Base-by-base conservation (phyloP, 176 grass and related monocot genomes). In the Leersia perrieri region DNA sequence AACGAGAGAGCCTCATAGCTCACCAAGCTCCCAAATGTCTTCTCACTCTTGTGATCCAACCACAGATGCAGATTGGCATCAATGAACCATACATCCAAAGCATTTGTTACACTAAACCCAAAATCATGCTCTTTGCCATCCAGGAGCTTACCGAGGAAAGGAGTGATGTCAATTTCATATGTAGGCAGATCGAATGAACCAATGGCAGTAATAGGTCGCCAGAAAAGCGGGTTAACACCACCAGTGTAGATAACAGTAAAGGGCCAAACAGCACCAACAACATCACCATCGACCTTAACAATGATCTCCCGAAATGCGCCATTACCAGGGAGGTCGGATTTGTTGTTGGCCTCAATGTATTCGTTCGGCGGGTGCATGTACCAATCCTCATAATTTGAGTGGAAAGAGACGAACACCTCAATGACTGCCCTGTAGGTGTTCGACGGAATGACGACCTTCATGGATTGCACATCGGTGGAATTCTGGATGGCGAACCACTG, bases 401-500 rank as follows among this genome's bases (percentile, higher is more conserved):
- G 92, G 80, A 80, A 88, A 23, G 92, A 94, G 14, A 91, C 86
- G 23, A 89, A 91, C 11, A 94, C 86, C 70, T 91, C 89, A 12
- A 94, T 74, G n/a, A 94, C 83, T 28, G 89, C 92, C 34, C 83
- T 57, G 75, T 94, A 91, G 40, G 86, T 78, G 79, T 94, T 94
- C 35, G 85, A 33, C 13, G 89, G 92, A 74, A 91, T 47, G 83
- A 27, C 22, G 2, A 94, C 63, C 75, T 66, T 76, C 74, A 75
- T 94, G 0, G 68, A 86, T 33, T 85, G 83, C 60, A 64, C 69
- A 72, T 91, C 77, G 3, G 70, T 70, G 63, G 78, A 68, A 6
- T 68, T 82, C 82, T 87, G 63, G 72, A 91, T 60, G 27, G 20
- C 33, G 73, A 91, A 94, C 89, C 92, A 94, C 72, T 82, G 90